A percentile compares a stretch with the other conserved stretches of the same genome.
Conservation (phyloP, 2,329 filamentous ascomycete genomes). For the Gnomoniopsis smithogilvyi region DNA sequence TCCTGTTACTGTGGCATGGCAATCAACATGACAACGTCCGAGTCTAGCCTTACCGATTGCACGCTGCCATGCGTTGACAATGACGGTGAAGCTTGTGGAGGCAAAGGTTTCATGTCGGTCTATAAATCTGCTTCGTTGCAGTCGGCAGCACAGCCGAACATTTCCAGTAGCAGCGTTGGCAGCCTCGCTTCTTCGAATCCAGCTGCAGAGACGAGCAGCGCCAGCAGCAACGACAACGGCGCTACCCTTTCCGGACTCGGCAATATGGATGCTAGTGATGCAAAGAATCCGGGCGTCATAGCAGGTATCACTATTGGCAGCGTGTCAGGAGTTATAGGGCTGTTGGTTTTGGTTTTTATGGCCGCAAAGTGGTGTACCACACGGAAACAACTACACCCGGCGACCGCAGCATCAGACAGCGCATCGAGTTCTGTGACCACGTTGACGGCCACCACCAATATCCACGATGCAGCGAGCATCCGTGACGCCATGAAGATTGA, state of each 20-base stretch:
- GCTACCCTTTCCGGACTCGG: background rate
- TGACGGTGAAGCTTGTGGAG: slow-evolving; percentile 5
- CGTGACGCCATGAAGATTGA: background rate
- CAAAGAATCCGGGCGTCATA: background rate
- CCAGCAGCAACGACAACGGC: background rate
- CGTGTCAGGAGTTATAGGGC: slow-evolving; percentile 1
- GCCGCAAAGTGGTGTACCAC: background rate
- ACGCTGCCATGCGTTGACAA: slow-evolving; percentile 1
- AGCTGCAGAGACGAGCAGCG: background rate
- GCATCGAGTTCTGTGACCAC: background rate
- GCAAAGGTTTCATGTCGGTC: background rate
- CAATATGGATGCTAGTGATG: background rate
- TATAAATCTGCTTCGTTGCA: background rate
- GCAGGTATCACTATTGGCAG: slow-evolving; percentile 8
- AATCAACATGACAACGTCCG: background rate
- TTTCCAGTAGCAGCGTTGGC: background rate
- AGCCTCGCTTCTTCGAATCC: background rate
- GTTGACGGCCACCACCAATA: background rate
- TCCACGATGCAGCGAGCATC: background rate
- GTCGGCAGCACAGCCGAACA: background rate
- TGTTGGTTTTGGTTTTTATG: background rate
- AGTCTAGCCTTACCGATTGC: background rate
- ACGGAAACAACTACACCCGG: background rate
- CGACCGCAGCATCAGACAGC: background rate
- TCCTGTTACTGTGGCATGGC: slow-evolving; percentile 12